Conservation (phyloP, 768 basidiomycete genomes). For the Rhizopogon sp. region DNA sequence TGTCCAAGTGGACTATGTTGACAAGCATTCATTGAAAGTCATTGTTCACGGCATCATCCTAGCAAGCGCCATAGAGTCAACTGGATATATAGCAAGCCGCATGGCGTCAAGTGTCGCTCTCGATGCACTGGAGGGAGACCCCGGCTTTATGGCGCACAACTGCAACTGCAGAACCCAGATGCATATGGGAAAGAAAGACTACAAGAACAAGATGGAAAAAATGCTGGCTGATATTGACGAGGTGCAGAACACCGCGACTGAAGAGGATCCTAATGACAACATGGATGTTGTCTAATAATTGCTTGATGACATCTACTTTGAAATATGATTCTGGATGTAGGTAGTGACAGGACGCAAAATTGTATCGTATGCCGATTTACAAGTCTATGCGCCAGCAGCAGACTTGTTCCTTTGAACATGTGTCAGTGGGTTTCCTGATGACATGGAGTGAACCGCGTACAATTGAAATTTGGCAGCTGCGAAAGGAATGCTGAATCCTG, state of each 20-base stretch:
- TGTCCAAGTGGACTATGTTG: conserved; percentile 4
- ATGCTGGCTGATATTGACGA: conserved; percentile 22
- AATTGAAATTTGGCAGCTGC: conserved; percentile 56
- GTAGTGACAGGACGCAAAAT: not conserved
- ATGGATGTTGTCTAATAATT: not conserved
- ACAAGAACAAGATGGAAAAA: conserved; percentile 31
- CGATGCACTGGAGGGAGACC: conserved; percentile 62
- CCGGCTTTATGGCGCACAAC: conserved; percentile 52
- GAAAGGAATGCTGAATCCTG: conserved; percentile 68
- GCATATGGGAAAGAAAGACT: conserved; percentile 29
- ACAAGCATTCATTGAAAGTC: conserved; percentile 37
- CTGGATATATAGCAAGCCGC: conserved; percentile 51
- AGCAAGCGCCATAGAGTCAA: conserved; percentile 50
- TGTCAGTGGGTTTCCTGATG: not conserved
- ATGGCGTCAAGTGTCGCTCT: conserved; percentile 60
- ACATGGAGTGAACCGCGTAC: conserved; percentile 33
- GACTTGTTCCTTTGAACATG: not conserved
- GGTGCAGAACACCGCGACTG: not conserved
- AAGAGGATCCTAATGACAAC: too few relatives aligned
- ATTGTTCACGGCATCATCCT: conserved; percentile 63
- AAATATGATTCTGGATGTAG: not conserved
- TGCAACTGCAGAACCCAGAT: conserved; percentile 58
- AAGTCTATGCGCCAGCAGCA: not conserved
- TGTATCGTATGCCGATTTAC: not conserved
- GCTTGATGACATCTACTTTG: not conserved